Evolutionary conservation across 345 rosid species (phyloP).

Genomic region (Isatis tinctoria): DNA sequence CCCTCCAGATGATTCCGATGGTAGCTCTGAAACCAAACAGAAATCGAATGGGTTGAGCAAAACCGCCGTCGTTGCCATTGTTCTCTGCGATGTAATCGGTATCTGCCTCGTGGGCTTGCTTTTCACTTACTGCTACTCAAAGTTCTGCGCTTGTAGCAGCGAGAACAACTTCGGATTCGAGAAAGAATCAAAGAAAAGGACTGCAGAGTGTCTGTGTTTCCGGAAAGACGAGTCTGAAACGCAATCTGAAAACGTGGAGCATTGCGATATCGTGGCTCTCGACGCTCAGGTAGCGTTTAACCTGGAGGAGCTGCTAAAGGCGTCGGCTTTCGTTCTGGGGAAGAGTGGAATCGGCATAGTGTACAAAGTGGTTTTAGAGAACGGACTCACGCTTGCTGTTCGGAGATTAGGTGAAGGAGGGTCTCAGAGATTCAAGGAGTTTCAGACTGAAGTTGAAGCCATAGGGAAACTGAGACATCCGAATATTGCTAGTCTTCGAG

Average conservation of each 20-base stretch:
- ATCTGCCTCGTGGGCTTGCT: slow-evolving; percentile 82
- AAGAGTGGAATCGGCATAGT: slow-evolving; percentile 96
- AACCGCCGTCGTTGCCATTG: slow-evolving; percentile 57
- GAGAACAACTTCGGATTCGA: slow-evolving; percentile 44
- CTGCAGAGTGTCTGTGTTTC: slow-evolving; percentile 64
- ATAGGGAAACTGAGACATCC: slow-evolving; percentile 92
- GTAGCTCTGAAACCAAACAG: slow-evolving; percentile 33
- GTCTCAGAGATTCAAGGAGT: slow-evolving; percentile 92
- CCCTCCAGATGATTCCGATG: slow-evolving; percentile 41
- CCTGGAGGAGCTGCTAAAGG: slow-evolving; percentile 92
- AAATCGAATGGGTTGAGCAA: slow-evolving; percentile 62
- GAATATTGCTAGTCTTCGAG: slow-evolving; percentile 75
- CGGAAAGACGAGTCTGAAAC: slow-evolving; percentile 76
- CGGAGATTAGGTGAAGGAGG: slow-evolving; percentile 97
- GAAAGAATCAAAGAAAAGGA: slow-evolving; percentile 54
- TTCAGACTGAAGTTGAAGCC: slow-evolving; percentile 94
- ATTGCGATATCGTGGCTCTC: slow-evolving; percentile 69
- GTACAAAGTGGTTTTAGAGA: slow-evolving; percentile 94
- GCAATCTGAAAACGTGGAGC: slow-evolving; percentile 70
- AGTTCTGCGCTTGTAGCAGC: slow-evolving; percentile 46
- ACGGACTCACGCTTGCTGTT: slow-evolving; percentile 80
- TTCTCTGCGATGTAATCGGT: slow-evolving; percentile 79
- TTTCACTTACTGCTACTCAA: slow-evolving; percentile 78
- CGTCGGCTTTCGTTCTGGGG: slow-evolving; percentile 92
- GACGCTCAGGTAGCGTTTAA: slow-evolving; percentile 78